Percentiles rank a stretch among this genome's conserved stretches.
These are phyloP conservation scores for Herpomyces periplanetae DNA, from an alignment of 2,329 filamentous ascomycete species.

Conservation along the genomic window DNA sequence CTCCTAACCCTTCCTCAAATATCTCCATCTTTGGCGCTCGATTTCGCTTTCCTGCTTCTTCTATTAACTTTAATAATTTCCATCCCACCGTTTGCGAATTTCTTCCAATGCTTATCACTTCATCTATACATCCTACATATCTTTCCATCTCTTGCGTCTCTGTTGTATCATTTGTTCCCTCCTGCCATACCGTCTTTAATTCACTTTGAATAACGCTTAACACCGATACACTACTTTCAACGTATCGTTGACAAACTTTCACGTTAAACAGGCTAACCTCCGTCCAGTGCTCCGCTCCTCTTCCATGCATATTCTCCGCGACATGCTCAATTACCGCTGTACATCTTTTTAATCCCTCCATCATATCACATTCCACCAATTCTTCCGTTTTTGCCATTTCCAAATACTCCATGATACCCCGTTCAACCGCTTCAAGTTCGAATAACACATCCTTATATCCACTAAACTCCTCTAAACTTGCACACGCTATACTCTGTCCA, in stretches of 20 bases:
- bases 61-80: too few relatives aligned
- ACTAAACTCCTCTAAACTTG: constrained; percentile 35
- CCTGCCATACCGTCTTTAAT: too few relatives aligned
- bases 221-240: constrained; percentile 1
- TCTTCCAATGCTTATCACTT: too few relatives aligned
- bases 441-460: constrained; percentile 40
- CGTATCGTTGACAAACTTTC: constrained; percentile 1
- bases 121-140: too few relatives aligned
- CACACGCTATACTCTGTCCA: constrained; percentile 34
- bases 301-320: constrained; percentile 1
- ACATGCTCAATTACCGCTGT: constrained; percentile 10
- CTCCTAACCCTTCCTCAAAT: too few relatives aligned
- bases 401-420: constrained; percentile 54
- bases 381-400: constrained; percentile 49
- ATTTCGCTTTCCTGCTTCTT: too few relatives aligned
- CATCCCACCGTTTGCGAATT: too few relatives aligned
- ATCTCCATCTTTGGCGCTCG: too few relatives aligned
- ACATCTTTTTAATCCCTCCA: constrained; percentile 43
- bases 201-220: neutral
- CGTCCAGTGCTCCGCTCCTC: constrained; percentile 3
- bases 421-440: constrained; percentile 65
- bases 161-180: too few relatives aligned
- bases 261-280: constrained; percentile 5
- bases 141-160: too few relatives aligned
- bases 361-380: constrained; percentile 51